Evolutionary conservation across 768 basidiomycete species (phyloP).

Genomic region (Floccularia luteovirens): DNA sequence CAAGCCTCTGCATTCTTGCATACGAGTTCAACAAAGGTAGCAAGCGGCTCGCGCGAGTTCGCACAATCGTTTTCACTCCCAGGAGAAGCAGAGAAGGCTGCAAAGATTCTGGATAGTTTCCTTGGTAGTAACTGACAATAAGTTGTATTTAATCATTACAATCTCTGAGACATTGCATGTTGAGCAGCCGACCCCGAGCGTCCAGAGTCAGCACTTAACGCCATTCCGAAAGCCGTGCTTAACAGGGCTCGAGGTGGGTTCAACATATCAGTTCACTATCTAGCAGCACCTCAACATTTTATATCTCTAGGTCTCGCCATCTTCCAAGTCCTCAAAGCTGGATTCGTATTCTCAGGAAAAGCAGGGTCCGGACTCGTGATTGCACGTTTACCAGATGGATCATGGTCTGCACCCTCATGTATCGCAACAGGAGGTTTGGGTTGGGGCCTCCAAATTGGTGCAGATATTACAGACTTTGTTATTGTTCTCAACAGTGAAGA

Average conservation of each 20-base stretch:
- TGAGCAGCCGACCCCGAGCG: conserved; percentile 73
- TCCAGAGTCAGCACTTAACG: conserved; percentile 87
- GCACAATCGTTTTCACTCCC: conserved; percentile 84
- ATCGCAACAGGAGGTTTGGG: conserved; percentile 94
- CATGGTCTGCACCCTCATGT: conserved; percentile 95
- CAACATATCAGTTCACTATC: background rate
- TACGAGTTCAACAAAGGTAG: conserved; percentile 59
- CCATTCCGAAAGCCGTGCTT: conserved; percentile 89
- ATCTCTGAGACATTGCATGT: conserved; percentile 5
- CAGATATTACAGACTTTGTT: conserved; percentile 93
- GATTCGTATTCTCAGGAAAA: conserved; percentile 93
- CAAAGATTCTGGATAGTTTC: conserved; percentile 85
- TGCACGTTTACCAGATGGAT: conserved; percentile 88
- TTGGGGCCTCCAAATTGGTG: conserved; percentile 94
- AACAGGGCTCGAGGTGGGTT: conserved; percentile 76
- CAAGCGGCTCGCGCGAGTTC: conserved; percentile 69
- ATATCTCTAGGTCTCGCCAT: conserved; percentile 70
- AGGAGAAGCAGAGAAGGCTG: conserved; percentile 91
- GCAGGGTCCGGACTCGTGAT: conserved; percentile 92
- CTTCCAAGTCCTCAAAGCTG: conserved; percentile 90
- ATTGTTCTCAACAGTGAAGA: conserved; percentile 96
- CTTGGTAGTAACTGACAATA: conserved; percentile 47
- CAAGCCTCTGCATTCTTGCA: conserved; percentile 75
- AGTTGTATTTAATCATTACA: conserved; percentile 3
- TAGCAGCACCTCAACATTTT: background rate